phyloP scores from a whole-genome alignment of 306 rosid genomes.

The Begonia loranthoides region DNA sequence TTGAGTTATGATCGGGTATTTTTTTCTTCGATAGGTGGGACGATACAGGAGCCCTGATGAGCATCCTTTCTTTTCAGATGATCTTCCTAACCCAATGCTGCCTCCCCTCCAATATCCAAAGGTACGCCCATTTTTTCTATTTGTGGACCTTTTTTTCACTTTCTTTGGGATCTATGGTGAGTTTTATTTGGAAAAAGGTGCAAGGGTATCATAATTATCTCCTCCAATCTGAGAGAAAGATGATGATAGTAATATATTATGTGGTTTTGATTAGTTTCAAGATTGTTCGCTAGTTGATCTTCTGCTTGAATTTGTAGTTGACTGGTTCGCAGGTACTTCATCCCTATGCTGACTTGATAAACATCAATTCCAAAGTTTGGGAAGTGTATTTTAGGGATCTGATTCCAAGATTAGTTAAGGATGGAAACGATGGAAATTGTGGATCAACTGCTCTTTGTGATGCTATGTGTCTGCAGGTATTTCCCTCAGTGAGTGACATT shows the following conservation, averaged over 20 bases:
- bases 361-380: slow-evolving; percentile 76
- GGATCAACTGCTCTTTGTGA: slow-evolving; percentile 91
- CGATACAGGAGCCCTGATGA: slow-evolving; percentile 60
- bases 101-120: slow-evolving; percentile 56
- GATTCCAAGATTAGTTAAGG: slow-evolving; percentile 54
- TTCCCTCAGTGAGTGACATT: slow-evolving; percentile 1
- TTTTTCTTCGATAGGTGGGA: slow-evolving; percentile 38
- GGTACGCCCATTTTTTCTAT: slow-evolving; percentile 16
- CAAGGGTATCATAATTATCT: too few species aligned
- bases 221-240: too few species aligned
- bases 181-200: too few species aligned
- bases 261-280: too few species aligned
- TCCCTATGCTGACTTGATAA: slow-evolving; percentile 55
- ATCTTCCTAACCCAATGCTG: slow-evolving; percentile 33
- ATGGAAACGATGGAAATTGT: slow-evolving; percentile 81
- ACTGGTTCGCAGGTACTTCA: slow-evolving; percentile 52
- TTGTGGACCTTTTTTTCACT: too few species aligned
- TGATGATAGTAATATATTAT: too few species aligned
- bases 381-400: slow-evolving; percentile 67
- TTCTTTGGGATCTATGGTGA: too few species aligned
- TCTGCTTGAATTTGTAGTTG: too few species aligned
- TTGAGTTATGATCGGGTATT: slow-evolving; percentile 6
- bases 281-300: too few species aligned
- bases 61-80: slow-evolving; percentile 39
- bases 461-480: slow-evolving; percentile 88